Percentiles rank a stretch among this genome's conserved stretches.
These are phyloP conservation scores for Glebionis coronaria DNA, from an alignment of 129 eudicot species.

Conservation along the genomic window DNA sequence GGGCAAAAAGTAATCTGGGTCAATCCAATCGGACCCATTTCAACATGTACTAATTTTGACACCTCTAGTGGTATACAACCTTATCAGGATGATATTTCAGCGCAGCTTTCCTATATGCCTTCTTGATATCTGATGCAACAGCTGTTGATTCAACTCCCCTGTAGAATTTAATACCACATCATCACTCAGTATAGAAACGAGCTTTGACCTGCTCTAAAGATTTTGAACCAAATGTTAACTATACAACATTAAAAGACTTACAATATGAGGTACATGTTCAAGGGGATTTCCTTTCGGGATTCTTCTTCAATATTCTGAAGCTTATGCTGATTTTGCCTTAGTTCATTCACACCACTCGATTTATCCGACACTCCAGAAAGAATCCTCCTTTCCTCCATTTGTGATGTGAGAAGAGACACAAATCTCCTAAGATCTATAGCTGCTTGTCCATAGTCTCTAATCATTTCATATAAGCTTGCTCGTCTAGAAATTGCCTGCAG, in stretches of 20 bases:
- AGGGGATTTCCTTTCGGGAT: constrained; percentile 51
- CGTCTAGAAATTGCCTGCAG: constrained; percentile 71
- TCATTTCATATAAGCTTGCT: constrained; percentile 65
- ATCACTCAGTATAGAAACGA: not conserved
- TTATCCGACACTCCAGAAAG: constrained; percentile 38
- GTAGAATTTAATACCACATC: constrained; percentile 13
- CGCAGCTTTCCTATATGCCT: constrained; percentile 99
- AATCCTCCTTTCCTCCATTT: constrained; percentile 38
- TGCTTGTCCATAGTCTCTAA: constrained; percentile 74
- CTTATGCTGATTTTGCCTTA: constrained; percentile 50
- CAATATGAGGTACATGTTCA: constrained; percentile 72
- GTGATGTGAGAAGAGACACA: constrained; percentile 42
- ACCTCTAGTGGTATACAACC: constrained; percentile 40
- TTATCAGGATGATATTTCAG: constrained; percentile 97
- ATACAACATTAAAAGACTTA: constrained; percentile 33
- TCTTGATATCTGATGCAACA: constrained; percentile 73
- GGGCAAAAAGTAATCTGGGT: not conserved
- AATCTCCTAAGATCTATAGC: constrained; percentile 60
- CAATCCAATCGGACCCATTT: not conserved
- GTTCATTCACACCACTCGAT: constrained; percentile 36
- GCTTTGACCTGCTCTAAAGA: not conserved
- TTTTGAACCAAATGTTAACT: not conserved
- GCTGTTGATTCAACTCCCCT: constrained; percentile 88
- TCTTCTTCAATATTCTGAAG: constrained; percentile 63
- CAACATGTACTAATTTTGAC: not conserved